Percentiles rank a stretch among this genome's conserved stretches.
phyloP scores from a whole-genome alignment of 2,329 filamentous ascomycete genomes.

The Sphaerostilbella broomeana region DNA sequence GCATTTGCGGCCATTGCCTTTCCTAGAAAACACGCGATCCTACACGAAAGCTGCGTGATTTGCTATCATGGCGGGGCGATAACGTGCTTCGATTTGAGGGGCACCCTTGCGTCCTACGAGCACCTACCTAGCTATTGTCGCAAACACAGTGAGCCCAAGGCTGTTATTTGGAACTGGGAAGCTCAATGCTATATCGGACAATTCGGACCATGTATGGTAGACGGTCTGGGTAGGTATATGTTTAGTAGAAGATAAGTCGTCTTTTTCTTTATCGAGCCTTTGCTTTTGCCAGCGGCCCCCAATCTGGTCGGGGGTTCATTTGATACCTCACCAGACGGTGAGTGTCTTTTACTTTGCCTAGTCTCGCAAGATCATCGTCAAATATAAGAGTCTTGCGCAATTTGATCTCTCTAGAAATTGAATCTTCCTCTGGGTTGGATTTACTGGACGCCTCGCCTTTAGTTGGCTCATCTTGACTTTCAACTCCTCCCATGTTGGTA shows the following conservation, averaged over 20 bases:
- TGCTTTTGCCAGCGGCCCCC: slow-evolving; percentile 73
- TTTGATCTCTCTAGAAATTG: slow-evolving; percentile 24
- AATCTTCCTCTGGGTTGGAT: slow-evolving; percentile 17
- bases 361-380: slow-evolving; percentile 66
- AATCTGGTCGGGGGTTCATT: slow-evolving; percentile 82
- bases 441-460: slow-evolving; percentile 17
- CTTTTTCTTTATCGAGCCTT: slow-evolving; percentile 47
- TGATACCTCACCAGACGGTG: slow-evolving; percentile 80
- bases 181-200: too few relatives aligned
- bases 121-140: too few relatives aligned
- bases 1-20: too few relatives aligned
- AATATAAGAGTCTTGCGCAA: slow-evolving; percentile 61
- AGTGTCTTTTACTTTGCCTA: slow-evolving; percentile 63
- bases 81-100: not conserved
- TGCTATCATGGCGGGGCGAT: slow-evolving; percentile 4
- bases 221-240: too few relatives aligned
- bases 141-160: too few relatives aligned
- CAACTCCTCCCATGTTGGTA: slow-evolving; percentile 36
- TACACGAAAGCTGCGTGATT: slow-evolving; percentile 9
- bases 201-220: too few relatives aligned
- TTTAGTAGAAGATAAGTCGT: too few relatives aligned
- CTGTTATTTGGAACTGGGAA: too few relatives aligned
- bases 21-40: slow-evolving; percentile 11
- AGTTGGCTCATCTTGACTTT: slow-evolving; percentile 15
- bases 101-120: too few relatives aligned